Evolutionary conservation across 805 yeast species (phyloP).

Genomic region (Candida multigemmis): DNA sequence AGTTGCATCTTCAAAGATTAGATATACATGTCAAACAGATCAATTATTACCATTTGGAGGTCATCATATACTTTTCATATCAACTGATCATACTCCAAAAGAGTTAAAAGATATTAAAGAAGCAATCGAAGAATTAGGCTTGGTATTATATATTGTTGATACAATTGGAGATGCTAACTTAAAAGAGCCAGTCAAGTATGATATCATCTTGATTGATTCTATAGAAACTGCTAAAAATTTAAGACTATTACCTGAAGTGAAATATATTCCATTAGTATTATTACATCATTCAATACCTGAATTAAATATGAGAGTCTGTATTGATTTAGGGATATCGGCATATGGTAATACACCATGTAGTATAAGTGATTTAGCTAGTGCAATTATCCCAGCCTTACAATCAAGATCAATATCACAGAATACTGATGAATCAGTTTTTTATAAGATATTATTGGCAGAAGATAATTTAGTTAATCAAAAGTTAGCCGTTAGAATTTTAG

Average conservation of each 20-base stretch:
- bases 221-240: conserved; percentile 65
- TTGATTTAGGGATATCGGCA: conserved; percentile 79
- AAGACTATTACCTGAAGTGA: conserved; percentile 64
- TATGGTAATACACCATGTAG: conserved; percentile 88
- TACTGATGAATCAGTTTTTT: conserved; percentile 69
- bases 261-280: conserved; percentile 77
- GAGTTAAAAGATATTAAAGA: conserved; percentile 44
- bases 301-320: conserved; percentile 70
- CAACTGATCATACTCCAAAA: conserved; percentile 48
- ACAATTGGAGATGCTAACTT: conserved; percentile 50
- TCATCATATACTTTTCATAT: conserved; percentile 63
- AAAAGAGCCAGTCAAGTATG: conserved; percentile 53
- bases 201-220: conserved; percentile 76
- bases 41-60: conserved; percentile 61
- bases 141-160: conserved; percentile 53
- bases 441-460: conserved; percentile 72
- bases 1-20: conserved; percentile 63
- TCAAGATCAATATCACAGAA: conserved; percentile 73
- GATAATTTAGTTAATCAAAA: conserved; percentile 85
- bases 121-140: conserved; percentile 44
- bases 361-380: conserved; percentile 71
- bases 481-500: conserved; percentile 75
- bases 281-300: conserved; percentile 69
- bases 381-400: conserved; percentile 77
- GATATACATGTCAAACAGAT: conserved; percentile 57